Evolutionary conservation across 306 rosid genomes (phyloP).

Genomic region (Luffa acutangula): DNA sequence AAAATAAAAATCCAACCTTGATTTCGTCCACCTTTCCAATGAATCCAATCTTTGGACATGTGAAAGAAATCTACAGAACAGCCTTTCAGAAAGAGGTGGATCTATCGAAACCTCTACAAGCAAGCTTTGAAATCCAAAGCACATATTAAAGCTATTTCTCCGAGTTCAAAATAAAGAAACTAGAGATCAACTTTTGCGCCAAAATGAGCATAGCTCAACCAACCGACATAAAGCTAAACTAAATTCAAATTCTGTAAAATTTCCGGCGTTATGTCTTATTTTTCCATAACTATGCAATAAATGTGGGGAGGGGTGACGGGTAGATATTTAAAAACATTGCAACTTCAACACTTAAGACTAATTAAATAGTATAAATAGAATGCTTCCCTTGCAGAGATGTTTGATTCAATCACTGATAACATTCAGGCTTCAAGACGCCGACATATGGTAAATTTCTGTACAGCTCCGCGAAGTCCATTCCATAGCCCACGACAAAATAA

Average conservation of each 20-base stretch:
- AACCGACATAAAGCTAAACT: neutral
- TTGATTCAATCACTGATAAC: constrained; percentile 26
- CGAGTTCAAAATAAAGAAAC: too few relatives aligned
- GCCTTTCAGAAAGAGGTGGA: too few relatives aligned
- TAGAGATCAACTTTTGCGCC: too few relatives aligned
- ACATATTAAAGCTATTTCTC: too few relatives aligned
- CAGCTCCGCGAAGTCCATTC: constrained; percentile 70
- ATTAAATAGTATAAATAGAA: neutral
- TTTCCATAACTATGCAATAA: neutral
- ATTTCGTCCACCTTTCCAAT: too few relatives aligned
- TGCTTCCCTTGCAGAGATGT: neutral
- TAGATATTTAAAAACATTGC: neutral
- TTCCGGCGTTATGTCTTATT: neutral
- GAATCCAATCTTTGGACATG: too few relatives aligned
- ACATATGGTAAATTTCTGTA: constrained; percentile 83
- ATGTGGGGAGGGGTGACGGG: neutral
- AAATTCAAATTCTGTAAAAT: neutral
- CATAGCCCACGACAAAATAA: constrained; percentile 82
- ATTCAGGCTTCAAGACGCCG: constrained; percentile 80
- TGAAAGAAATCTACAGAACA: too few relatives aligned
- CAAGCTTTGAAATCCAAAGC: too few relatives aligned
- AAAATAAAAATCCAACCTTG: too few relatives aligned
- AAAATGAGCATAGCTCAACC: too few relatives aligned
- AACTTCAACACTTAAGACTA: neutral
- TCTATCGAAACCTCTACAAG: too few relatives aligned